Base-by-base conservation (phyloP, 106 monocot genomes). In the Cymbidium sinense region DNA sequence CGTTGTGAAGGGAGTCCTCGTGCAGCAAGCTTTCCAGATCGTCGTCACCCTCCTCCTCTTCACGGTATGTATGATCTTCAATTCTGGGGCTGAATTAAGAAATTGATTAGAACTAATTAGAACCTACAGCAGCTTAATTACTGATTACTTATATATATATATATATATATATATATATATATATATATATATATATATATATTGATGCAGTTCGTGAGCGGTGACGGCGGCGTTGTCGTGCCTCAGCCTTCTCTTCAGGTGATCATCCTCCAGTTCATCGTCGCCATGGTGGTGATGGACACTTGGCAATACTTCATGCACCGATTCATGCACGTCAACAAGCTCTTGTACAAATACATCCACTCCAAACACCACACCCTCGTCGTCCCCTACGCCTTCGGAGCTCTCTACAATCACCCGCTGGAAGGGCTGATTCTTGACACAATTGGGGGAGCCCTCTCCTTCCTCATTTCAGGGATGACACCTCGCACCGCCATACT, bases 1-100 rank as follows among this genome's bases (percentile, higher is more conserved):
- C 17, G 95, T 95, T 7, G 84, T 88, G 47, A 91, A 83, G 65
- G 91, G 91, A 8, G 95, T 95, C 25, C 87, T 95, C 31, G 64
- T 93, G 3, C 93, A 93, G 64, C 93, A 93, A 73, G 87, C 81
- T 9, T 81, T 90, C 65, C 93, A 93, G 44, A 73, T 86, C 19
- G 76, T 77, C 28, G 81, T 93, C 75, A 80, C 93, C 72, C 78
- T 90, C 51, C 73, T 84, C 74, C 36, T 87, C 17, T 90, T 93
- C 86, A 79, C 29, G 64, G 93, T 90, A 93, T 15, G 25, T 11
- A 79, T 13, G 15, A 47, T 47, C 47, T 47, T 47, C 10, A 43
- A 7, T 43, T 43, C 43, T 43, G 11, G 11, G 7, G 0, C 43
- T 9, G 43, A 9, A 43, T 43, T 43, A 43, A 9, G 6, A 0